Conservation (phyloP, 2,329 filamentous ascomycete genomes). For the Didymella segeticola region DNA sequence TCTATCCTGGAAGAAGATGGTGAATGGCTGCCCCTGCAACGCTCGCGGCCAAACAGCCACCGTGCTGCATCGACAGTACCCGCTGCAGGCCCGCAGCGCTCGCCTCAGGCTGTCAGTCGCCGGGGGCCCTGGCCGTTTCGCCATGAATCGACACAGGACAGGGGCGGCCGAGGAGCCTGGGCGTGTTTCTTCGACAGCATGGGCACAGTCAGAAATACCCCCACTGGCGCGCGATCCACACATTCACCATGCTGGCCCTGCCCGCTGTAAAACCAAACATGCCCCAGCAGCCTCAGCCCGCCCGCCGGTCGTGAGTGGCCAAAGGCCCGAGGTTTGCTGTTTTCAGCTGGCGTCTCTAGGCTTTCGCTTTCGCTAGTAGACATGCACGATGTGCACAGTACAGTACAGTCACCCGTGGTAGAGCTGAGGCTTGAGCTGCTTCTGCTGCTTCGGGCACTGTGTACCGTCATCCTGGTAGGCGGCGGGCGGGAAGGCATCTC, state of each 20-base stretch:
- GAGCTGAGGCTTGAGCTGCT: background rate
- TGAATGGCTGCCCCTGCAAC: conserved; percentile 30
- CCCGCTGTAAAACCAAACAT: conserved; percentile 36
- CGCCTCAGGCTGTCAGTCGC: conserved; percentile 28
- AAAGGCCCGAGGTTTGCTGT: conserved; percentile 1
- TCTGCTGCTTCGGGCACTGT: conserved; percentile 6
- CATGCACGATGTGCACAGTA: no score
- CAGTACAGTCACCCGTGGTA: no score
- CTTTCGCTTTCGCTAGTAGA: conserved; percentile 1
- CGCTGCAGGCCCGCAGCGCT: conserved; percentile 26
- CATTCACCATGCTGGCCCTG: conserved; percentile 18
- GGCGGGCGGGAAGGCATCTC: conserved; percentile 23
- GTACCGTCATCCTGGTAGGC: conserved; percentile 28
- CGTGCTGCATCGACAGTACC: conserved; percentile 24
- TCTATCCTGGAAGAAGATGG: conserved; percentile 30
- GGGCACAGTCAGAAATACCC: conserved; percentile 37
- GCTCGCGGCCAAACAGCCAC: conserved; percentile 22
- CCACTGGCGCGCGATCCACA: conserved; percentile 27
- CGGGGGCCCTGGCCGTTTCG: conserved; percentile 39
- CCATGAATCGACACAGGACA: conserved; percentile 35
- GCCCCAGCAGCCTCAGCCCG: conserved; percentile 27
- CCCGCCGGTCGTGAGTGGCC: conserved; percentile 6
- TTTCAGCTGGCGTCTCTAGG: background rate
- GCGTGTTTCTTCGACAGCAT: conserved; percentile 37
- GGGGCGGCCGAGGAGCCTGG: conserved; percentile 21